Conservation (phyloP, 2,329 filamentous ascomycete genomes). For the Diaporthe amygdali region DNA sequence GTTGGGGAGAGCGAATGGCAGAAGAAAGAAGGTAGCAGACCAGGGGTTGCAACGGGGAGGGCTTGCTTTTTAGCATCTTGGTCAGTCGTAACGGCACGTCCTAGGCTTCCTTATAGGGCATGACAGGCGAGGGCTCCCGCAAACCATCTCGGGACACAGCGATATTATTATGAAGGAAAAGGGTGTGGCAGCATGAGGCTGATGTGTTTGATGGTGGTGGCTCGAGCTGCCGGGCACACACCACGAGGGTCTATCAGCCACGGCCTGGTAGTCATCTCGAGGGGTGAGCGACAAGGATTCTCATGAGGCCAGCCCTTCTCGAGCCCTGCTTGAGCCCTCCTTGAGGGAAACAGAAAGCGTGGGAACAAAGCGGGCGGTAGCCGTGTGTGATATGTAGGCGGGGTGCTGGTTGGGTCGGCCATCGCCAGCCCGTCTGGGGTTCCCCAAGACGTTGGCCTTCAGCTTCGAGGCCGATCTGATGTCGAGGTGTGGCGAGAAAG, state of each 20-base stretch:
- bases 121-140: not conserved
- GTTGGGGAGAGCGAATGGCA: slow-evolving; percentile 19
- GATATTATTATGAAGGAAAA: not conserved
- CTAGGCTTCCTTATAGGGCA: slow-evolving; percentile 21
- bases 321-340: not conserved
- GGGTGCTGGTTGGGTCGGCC: not conserved
- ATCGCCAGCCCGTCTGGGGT: not conserved
- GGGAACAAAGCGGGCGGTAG: slow-evolving; percentile 13
- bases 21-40: slow-evolving; percentile 14
- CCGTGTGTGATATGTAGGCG: not conserved
- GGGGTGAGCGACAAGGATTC: slow-evolving; percentile 16
- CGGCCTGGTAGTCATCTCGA: slow-evolving; percentile 19
- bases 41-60: slow-evolving; percentile 1
- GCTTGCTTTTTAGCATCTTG: slow-evolving; percentile 25
- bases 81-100: not conserved
- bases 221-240: slow-evolving; percentile 18
- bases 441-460: not conserved
- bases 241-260: slow-evolving; percentile 25
- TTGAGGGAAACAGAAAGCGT: not conserved
- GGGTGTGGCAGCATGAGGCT: slow-evolving; percentile 23
- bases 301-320: not conserved
- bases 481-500: not conserved
- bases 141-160: not conserved
- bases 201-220: slow-evolving; percentile 12
- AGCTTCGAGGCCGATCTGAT: slow-evolving; percentile 1